phyloP scores from a whole-genome alignment of 768 basidiomycete species.

The Lactarius hatsudake region DNA sequence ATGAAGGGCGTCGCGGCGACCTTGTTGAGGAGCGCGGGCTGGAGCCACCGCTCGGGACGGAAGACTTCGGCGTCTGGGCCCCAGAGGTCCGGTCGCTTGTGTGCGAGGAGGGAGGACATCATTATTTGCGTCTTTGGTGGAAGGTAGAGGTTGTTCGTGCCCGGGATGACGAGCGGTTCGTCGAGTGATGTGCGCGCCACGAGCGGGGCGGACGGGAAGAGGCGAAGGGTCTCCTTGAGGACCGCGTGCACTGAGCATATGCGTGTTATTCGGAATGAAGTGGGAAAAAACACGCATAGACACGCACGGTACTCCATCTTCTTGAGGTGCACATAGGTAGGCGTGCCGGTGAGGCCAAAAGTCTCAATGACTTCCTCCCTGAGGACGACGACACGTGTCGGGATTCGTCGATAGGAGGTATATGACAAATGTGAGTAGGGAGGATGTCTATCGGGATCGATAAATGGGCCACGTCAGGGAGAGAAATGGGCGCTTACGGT shows the following conservation, averaged over 20 bases:
- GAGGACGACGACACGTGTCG: constrained; percentile 32
- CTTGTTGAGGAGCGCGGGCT: constrained; percentile 49
- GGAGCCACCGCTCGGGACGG: constrained; percentile 66
- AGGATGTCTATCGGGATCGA: constrained; percentile 30
- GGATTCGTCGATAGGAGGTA: constrained; percentile 37
- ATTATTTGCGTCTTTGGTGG: constrained; percentile 27
- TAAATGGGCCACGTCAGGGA: background rate
- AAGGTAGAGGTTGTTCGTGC: constrained; percentile 23
- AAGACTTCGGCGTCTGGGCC: constrained; percentile 50
- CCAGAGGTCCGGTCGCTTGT: constrained; percentile 51
- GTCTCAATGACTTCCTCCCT: constrained; percentile 36
- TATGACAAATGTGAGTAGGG: constrained; percentile 35
- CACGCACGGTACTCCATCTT: constrained; percentile 35
- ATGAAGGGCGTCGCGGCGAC: constrained; percentile 62
- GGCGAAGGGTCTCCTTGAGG: constrained; percentile 35
- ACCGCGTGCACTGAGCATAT: constrained; percentile 33
- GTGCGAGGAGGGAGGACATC: constrained; percentile 35
- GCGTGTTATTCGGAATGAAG: background rate
- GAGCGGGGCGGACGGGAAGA: constrained; percentile 23
- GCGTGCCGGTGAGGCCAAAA: constrained; percentile 32
- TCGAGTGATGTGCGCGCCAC: constrained; percentile 22
- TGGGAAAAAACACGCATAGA: background rate
- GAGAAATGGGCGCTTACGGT: constrained; percentile 16
- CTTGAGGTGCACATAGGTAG: constrained; percentile 36
- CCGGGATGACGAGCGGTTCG: constrained; percentile 25